Conservation (phyloP, 108 stramenopile genomes). For the Seminavis robusta region DNA sequence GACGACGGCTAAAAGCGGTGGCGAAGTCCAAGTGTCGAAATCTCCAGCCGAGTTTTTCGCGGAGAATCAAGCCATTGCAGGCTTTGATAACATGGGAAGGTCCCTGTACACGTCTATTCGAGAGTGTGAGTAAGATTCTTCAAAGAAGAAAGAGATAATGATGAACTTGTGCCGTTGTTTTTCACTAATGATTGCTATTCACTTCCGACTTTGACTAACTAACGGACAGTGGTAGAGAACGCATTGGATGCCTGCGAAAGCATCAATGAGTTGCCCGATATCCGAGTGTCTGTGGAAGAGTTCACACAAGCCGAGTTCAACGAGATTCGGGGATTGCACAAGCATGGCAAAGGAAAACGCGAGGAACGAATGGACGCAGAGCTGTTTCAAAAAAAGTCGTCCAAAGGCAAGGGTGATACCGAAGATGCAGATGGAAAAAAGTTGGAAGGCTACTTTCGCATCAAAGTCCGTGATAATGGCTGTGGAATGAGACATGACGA, state of each 20-base stretch:
- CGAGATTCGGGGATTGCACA: constrained; percentile 57
- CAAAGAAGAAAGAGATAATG: neutral
- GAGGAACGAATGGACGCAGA: neutral
- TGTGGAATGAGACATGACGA: constrained; percentile 92
- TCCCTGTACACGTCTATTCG: constrained; percentile 95
- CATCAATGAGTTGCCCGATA: constrained; percentile 78
- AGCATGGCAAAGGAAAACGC: no score
- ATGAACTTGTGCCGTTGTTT: neutral
- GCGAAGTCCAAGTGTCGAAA: constrained; percentile 79
- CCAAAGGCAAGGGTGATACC: constrained; percentile 1
- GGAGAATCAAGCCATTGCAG: constrained; percentile 96
- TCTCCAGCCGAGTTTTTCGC: constrained; percentile 96
- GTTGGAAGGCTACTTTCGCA: constrained; percentile 77
- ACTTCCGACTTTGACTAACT: no score
- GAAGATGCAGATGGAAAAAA: constrained; percentile 10
- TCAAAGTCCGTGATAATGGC: constrained; percentile 91
- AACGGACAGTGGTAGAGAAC: constrained; percentile 21
- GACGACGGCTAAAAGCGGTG: neutral
- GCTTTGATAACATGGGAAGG: constrained; percentile 95
- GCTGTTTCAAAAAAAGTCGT: neutral
- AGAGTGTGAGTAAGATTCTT: constrained; percentile 90
- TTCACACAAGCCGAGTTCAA: constrained; percentile 86
- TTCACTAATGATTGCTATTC: no score
- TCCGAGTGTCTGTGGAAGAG: constrained; percentile 79
- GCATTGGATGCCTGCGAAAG: constrained; percentile 89